Evolutionary conservation across 106 monocot species (phyloP).

Genomic region (Ottelia alismoides): DNA sequence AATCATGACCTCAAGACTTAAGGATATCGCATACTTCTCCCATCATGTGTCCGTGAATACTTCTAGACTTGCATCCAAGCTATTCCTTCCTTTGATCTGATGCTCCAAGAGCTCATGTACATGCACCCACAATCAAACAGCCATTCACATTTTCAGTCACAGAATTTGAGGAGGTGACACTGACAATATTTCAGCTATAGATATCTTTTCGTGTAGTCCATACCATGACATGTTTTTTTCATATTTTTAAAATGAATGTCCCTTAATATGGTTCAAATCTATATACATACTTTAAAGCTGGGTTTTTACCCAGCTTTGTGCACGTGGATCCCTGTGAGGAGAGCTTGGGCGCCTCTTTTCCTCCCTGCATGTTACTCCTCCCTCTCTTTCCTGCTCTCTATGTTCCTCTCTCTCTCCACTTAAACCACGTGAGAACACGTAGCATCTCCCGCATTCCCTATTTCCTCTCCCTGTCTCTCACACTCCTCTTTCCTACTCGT

Average conservation of each 20-base stretch:
- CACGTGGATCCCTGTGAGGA: too few species aligned
- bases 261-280: too few species aligned
- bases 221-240: not conserved
- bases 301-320: too few species aligned
- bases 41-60: too few species aligned
- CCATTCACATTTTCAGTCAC: not conserved
- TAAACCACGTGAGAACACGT: not conserved
- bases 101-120: too few species aligned
- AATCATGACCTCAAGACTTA: too few species aligned
- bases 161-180: not conserved
- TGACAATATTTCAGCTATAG: not conserved
- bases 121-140: not conserved
- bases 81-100: too few species aligned
- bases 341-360: not conserved
- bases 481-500: not conserved
- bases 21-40: too few species aligned
- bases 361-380: not conserved
- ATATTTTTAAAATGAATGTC: too few species aligned
- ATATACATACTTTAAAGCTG: too few species aligned
- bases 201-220: not conserved
- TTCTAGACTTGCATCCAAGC: too few species aligned
- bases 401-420: not conserved
- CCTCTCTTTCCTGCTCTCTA: conserved; percentile 6
- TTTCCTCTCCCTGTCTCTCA: not conserved
- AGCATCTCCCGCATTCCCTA: not conserved